phyloP scores from a whole-genome alignment of 2,329 filamentous ascomycete genomes.

The Zasmidium angulare region DNA sequence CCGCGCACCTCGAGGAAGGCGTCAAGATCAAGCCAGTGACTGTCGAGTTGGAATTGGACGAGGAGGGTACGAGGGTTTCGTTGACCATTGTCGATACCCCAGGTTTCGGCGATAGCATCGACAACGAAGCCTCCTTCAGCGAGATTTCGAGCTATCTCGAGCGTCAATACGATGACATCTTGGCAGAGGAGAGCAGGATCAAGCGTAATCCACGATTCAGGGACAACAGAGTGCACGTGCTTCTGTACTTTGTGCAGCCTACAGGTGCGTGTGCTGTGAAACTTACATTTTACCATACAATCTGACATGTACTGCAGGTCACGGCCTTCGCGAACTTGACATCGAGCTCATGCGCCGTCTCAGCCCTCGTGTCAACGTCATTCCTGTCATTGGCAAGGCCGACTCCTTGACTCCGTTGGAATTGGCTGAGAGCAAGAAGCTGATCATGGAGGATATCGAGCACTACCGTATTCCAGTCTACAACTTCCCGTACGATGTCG shows the following conservation, averaged over 20 bases:
- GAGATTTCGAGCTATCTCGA: slow-evolving; percentile 98
- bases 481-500: slow-evolving; percentile 99
- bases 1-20: slow-evolving; percentile 90
- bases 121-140: slow-evolving; percentile 92
- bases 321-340: slow-evolving; percentile 92
- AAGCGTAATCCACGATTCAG: slow-evolving; percentile 99
- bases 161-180: slow-evolving; percentile 98
- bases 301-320: slow-evolving; percentile 19
- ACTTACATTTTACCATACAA: background rate
- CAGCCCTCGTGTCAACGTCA: slow-evolving; percentile 96
- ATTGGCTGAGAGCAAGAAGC: slow-evolving; percentile 98
- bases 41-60: slow-evolving; percentile 92
- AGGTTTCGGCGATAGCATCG: slow-evolving; percentile 97
- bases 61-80: slow-evolving; percentile 97
- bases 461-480: slow-evolving; percentile 99
- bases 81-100: slow-evolving; percentile 98
- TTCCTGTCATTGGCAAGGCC: slow-evolving; percentile 97
- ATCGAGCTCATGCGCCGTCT: slow-evolving; percentile 99
- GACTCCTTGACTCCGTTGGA: slow-evolving; percentile 95
- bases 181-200: slow-evolving; percentile 98
- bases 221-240: slow-evolving; percentile 96
- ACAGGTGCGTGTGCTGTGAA: slow-evolving; percentile 70
- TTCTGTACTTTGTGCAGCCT: slow-evolving; percentile 99
- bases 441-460: slow-evolving; percentile 99
- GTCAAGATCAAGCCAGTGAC: slow-evolving; percentile 99